Evolutionary conservation across 2,329 filamentous ascomycete species (phyloP).

Genomic region (Phoma herbarum): DNA sequence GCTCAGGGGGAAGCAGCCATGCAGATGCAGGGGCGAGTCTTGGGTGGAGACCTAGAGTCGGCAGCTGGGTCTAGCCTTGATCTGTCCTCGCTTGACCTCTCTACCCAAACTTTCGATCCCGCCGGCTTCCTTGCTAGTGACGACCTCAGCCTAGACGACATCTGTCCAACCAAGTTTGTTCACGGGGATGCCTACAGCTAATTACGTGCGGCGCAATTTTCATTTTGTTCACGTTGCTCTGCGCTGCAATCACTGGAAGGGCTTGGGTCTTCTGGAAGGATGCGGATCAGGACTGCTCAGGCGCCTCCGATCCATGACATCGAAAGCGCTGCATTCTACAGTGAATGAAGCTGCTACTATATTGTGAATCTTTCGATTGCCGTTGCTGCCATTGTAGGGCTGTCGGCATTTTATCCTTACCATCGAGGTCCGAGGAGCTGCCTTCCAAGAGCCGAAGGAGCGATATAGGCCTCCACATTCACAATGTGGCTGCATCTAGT

Average conservation of each 20-base stretch:
- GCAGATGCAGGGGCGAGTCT: background rate
- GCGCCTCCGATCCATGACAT: background rate
- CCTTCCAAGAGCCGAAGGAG: background rate
- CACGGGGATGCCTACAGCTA: slow-evolving; percentile 5
- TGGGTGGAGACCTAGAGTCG: background rate
- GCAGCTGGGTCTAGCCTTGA: background rate
- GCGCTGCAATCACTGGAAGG: background rate
- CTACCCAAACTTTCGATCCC: background rate
- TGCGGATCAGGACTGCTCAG: background rate
- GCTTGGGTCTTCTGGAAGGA: background rate
- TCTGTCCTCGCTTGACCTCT: background rate
- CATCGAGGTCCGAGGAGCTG: background rate
- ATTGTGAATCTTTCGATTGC: background rate
- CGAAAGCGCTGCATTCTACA: background rate
- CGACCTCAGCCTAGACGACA: slow-evolving; percentile 1
- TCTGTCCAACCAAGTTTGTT: background rate
- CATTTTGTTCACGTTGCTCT: background rate
- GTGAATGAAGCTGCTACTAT: background rate
- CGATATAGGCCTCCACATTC: background rate
- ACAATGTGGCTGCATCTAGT: background rate
- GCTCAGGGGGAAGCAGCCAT: background rate
- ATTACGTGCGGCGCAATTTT: background rate
- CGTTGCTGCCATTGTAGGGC: background rate
- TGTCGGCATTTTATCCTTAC: background rate
- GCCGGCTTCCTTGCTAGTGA: background rate